Percentiles rank a stretch among this genome's conserved stretches.
Conservation (phyloP, 2,329 filamentous ascomycete species). For the Hawksworthiomyces lignivorus region DNA sequence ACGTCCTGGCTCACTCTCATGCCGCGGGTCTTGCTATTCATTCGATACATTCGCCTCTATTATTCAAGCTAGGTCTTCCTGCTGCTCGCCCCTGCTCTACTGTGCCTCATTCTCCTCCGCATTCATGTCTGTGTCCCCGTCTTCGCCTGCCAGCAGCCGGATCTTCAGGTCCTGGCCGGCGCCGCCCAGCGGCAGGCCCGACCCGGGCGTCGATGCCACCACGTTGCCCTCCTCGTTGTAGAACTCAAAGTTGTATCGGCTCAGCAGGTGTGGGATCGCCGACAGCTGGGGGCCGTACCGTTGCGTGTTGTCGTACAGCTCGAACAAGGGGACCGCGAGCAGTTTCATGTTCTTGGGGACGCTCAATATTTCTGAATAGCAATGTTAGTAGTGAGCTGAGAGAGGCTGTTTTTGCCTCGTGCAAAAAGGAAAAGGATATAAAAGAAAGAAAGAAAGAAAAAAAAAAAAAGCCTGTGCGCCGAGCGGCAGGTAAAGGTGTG, state of each 20-base stretch:
- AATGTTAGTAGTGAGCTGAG: too few relatives aligned
- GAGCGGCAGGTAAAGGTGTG: too few relatives aligned
- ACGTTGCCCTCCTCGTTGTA: conserved; percentile 88
- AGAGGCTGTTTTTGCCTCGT: too few relatives aligned
- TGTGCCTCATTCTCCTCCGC: conserved; percentile 31
- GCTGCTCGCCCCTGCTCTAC: too few relatives aligned
- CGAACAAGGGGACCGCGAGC: conserved; percentile 90
- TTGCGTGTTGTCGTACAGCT: conserved; percentile 95
- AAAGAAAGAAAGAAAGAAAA: conserved; percentile 11
- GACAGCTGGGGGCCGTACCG: conserved; percentile 93
- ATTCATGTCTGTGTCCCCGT: conserved; percentile 55
- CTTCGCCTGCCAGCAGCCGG: conserved; percentile 58
- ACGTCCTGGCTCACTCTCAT: too few relatives aligned
- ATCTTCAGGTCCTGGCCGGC: conserved; percentile 53
- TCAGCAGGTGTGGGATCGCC: conserved; percentile 90
- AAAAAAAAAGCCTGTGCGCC: too few relatives aligned
- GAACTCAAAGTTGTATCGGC: conserved; percentile 95
- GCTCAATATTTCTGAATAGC: conserved; percentile 69
- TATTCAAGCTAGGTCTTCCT: too few relatives aligned
- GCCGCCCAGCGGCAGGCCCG: conserved; percentile 36
- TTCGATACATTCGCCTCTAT: too few relatives aligned
- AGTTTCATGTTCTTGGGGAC: conserved; percentile 99
- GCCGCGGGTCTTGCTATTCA: too few relatives aligned
- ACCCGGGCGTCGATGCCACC: conserved; percentile 74
- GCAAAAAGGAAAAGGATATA: too few relatives aligned